Conservation (phyloP, 2,329 filamentous ascomycete species). For the Xylariaceae sp. region DNA sequence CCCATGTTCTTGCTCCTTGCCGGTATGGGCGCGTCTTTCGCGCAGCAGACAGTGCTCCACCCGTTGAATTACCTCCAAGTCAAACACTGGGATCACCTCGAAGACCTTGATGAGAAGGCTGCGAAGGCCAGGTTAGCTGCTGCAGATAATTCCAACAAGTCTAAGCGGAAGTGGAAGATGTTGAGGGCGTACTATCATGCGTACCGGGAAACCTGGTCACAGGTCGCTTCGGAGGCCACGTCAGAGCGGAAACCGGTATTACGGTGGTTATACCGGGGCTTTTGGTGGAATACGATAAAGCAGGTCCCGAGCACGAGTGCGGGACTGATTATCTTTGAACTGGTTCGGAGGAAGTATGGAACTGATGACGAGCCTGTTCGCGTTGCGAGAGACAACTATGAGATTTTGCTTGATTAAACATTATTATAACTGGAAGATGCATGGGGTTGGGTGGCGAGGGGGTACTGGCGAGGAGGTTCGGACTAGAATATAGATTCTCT, state of each 20-base stretch:
- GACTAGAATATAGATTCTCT: background rate
- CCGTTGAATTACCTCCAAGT: constrained; percentile 66
- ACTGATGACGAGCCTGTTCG: constrained; percentile 55
- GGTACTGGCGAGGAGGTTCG: too few relatives aligned
- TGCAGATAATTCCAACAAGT: constrained; percentile 31
- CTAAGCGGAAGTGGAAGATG: constrained; percentile 44
- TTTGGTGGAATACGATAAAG: constrained; percentile 65
- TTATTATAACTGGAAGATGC: background rate
- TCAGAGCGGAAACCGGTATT: constrained; percentile 51
- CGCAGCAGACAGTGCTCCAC: constrained; percentile 65
- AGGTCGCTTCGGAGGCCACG: constrained; percentile 54
- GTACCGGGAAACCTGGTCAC: constrained; percentile 61
- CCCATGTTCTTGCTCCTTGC: constrained; percentile 65
- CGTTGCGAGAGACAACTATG: constrained; percentile 64
- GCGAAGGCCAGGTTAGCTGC: constrained; percentile 39
- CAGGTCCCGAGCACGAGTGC: constrained; percentile 74
- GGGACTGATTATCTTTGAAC: constrained; percentile 72
- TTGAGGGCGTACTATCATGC: constrained; percentile 63
- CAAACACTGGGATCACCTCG: constrained; percentile 67
- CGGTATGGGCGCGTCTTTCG: constrained; percentile 62
- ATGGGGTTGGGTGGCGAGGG: background rate
- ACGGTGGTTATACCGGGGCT: constrained; percentile 64
- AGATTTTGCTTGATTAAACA: constrained; percentile 55
- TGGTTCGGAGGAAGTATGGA: constrained; percentile 68
- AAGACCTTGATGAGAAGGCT: constrained; percentile 61